Evolutionary conservation across 2,329 filamentous ascomycete genomes (phyloP), one percentile per base, ranked within the genome.

Genomic region (Fusarium abutilonis): DNA sequence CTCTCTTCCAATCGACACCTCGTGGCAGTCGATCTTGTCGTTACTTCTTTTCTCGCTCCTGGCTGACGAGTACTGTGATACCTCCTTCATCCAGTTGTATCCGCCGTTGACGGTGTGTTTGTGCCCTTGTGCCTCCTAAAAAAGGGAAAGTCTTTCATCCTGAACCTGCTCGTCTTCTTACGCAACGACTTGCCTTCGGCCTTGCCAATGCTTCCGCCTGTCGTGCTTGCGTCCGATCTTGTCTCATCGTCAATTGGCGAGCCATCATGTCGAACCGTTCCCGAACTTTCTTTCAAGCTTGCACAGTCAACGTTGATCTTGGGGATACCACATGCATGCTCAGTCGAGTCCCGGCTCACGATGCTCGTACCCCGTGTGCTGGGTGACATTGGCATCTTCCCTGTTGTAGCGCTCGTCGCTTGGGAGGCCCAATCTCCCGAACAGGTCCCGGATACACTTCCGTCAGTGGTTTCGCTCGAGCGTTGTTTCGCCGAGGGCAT

Each of bases 281-380:
- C 66, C 15, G 68, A 67, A 14, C 67, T 63, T 9, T 76, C 55
- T 72, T 72, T 71, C 56, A 72, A 66, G 51, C 71, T 73, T 7
- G 78, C 74, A 4, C 75, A 75, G 3, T 78, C 77, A 23, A 80
- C 71, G 19, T 76, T 77, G 56, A 74, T 66, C 10, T 70, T 72
- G 1, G 79, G 79, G 17, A 82, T 75, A 61, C 79, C 80, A 34
- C 75, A 71, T 4, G 79, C 78, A 15, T 79, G 80, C 42, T 86
- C 85, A 50, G 81, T 69, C 8, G 84, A 86, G 39, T 86, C 84
- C 51, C 81, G 80, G 73, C 86, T 88, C 64, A 86, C 82, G 61
- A 89, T 85, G 72, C 86, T 89, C 15, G 86, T 89, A 35, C 86
- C 86, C 69, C 86, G 81, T 3, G 86, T 89, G 70, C 86, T 88